Conservation (phyloP, 2,329 filamentous ascomycete genomes). For the Davidsoniella virescens region DNA sequence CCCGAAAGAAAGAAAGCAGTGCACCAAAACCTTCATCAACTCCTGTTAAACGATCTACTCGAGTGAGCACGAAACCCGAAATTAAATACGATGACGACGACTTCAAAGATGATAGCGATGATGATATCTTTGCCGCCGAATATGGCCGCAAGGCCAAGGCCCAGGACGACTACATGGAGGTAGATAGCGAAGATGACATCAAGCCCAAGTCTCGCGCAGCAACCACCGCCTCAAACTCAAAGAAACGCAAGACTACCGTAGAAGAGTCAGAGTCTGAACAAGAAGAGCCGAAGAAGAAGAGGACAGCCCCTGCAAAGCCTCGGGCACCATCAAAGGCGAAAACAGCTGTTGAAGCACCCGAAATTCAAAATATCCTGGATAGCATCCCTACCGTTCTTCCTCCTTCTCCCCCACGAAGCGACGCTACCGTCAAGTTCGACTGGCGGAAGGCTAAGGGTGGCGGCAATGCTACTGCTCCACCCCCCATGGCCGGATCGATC, state of each 20-base stretch:
- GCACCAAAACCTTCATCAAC: conserved; percentile 18
- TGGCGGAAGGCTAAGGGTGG: conserved; percentile 49
- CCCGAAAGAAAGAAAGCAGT: conserved; percentile 29
- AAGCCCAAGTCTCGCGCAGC: conserved; percentile 19
- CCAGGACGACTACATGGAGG: conserved; percentile 54
- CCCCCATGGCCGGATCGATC: conserved; percentile 43
- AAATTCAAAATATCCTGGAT: conserved; percentile 67
- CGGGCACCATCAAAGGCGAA: conserved; percentile 40
- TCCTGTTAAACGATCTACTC: conserved; percentile 1
- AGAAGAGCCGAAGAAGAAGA: conserved; percentile 47
- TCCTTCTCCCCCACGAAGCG: conserved; percentile 65
- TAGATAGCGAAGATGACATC: conserved; percentile 48
- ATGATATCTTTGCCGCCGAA: conserved; percentile 70
- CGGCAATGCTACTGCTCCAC: conserved; percentile 42
- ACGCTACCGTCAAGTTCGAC: conserved; percentile 61
- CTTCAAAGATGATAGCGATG: conserved; percentile 52
- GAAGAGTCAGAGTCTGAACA: conserved; percentile 39
- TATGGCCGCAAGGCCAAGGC: conserved; percentile 49
- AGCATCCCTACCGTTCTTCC: conserved; percentile 69
- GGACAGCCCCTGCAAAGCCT: conserved; percentile 39
- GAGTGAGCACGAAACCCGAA: background rate
- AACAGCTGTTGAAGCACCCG: conserved; percentile 51
- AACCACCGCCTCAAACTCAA: conserved; percentile 22
- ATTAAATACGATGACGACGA: conserved; percentile 34
- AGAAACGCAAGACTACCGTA: conserved; percentile 43